Base-by-base conservation (phyloP, 768 basidiomycete species). In the Russula sp. region DNA sequence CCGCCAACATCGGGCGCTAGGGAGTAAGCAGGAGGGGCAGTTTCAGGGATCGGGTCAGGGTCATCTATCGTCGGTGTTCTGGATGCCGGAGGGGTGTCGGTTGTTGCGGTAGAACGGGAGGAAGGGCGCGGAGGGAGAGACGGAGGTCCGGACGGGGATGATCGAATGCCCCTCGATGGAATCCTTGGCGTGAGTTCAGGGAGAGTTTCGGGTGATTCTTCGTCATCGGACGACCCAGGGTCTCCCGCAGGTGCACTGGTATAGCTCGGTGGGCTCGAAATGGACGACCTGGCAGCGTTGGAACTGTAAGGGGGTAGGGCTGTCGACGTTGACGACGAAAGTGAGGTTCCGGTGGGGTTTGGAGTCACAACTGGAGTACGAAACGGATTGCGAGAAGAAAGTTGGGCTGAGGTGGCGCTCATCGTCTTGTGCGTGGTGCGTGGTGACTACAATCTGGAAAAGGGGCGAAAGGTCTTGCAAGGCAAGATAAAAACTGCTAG, bases 1-100 rank as follows among this genome's bases (percentile, higher is more conserved):
- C 79, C 74, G 48, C 70, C 65, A 18, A 75, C 50, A 50, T 84
- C 78, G 3, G 88, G 80, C 2, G 77, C 65, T 0, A 81, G 74
- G 0, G 87, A 87, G 67, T 90, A 91, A 0, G 88, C 83, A 0
- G 89, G 89, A 0, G 88, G 88, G 11, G 76, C 73, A 20, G 85
- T 83, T n/a, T 84, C 85, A 2, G 74, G 70, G 32, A 79, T 63
- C 13, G 63, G 39, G 64, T 34, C 1, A 56, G 45, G 20, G n/a
- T 54, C 63, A 11, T 22, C 41, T 47, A 34, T 22, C 32, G 39
- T 22, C 3, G 13, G 42, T 35, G 51, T 16, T 11, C 45, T 43
- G 32, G 50, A 16, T 48, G 56, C 16, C 25, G 39, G 42, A 20
- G 38, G 14, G 22, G 39, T 25, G 4, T 14, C 16, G 1, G 45